Evolutionary conservation across 495 filamentous ascomycete genomes (phyloP).

Genomic region (Trichoderma erinaceum): DNA sequence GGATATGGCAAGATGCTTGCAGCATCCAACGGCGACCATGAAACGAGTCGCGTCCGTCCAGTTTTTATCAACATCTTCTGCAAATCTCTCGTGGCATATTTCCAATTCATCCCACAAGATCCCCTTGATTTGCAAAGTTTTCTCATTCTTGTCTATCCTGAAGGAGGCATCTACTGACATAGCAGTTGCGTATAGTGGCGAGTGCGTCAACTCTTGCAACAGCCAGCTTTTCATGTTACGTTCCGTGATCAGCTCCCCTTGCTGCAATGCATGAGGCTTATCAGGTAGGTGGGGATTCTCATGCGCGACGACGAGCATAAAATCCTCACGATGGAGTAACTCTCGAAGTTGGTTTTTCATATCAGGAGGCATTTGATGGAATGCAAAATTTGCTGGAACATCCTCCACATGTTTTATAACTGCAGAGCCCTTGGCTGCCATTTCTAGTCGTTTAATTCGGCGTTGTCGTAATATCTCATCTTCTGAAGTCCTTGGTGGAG

Average conservation of each 20-base stretch:
- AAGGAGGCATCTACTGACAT: neutral
- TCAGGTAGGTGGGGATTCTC: neutral
- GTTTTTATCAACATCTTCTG: neutral
- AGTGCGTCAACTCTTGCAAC: neutral
- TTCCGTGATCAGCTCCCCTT: neutral
- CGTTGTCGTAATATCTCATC: neutral
- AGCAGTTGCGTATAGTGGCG: neutral
- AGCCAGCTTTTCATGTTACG: neutral
- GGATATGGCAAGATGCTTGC: neutral
- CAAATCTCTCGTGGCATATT: neutral
- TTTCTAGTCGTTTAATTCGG: conserved; percentile 4
- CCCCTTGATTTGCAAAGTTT: neutral
- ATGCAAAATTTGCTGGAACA: neutral
- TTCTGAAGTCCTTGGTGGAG: neutral
- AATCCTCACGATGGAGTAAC: neutral
- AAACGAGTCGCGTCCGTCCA: neutral
- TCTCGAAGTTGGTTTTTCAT: neutral
- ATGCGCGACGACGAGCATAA: neutral
- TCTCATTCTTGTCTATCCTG: neutral
- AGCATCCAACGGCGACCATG: conserved; percentile 1
- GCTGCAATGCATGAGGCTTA: neutral
- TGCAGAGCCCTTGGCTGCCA: neutral
- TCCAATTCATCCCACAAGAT: neutral
- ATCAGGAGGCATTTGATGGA: neutral
- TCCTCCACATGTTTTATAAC: neutral